Evolutionary conservation across 106 monocot species (phyloP).

Genomic region (Alisma plantagoaquatica): DNA sequence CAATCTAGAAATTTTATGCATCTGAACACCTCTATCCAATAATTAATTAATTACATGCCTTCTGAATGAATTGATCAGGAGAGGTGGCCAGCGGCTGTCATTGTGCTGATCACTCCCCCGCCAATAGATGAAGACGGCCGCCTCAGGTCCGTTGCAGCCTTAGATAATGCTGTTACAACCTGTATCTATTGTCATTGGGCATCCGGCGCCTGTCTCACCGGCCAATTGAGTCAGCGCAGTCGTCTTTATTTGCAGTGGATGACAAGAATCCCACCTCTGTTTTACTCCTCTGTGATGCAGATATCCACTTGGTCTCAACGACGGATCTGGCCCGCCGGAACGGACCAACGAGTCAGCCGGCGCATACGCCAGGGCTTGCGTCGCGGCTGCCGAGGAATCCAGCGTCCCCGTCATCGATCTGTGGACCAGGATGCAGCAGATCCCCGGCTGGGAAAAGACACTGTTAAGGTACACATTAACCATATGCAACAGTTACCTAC

Average conservation of each 20-base stretch:
- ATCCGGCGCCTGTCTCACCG: too few relatives aligned
- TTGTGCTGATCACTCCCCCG: constrained; percentile 77
- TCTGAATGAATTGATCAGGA: constrained; percentile 43
- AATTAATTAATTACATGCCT: too few relatives aligned
- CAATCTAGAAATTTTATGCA: too few relatives aligned
- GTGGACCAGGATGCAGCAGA: constrained; percentile 78
- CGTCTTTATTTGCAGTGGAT: constrained; percentile 3
- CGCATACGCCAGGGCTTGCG: constrained; percentile 51
- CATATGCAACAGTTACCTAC: too few relatives aligned
- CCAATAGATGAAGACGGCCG: constrained; percentile 82
- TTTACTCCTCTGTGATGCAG: constrained; percentile 5
- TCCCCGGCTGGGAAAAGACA: constrained; percentile 55
- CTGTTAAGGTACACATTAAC: too few relatives aligned
- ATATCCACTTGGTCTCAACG: constrained; percentile 28
- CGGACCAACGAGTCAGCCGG: constrained; percentile 72
- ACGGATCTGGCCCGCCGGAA: constrained; percentile 49
- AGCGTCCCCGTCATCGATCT: constrained; percentile 51
- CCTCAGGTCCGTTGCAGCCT: constrained; percentile 52
- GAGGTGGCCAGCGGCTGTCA: constrained; percentile 32
- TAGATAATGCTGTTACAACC: too few relatives aligned
- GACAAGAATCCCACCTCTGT: background rate
- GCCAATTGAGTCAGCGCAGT: too few relatives aligned
- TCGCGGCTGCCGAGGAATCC: constrained; percentile 37
- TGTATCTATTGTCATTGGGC: too few relatives aligned
- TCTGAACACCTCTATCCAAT: too few relatives aligned